Percentiles rank a stretch among this genome's conserved stretches.
Conservation (phyloP, 2,329 filamentous ascomycete genomes). For the Xylariaceae sp. region DNA sequence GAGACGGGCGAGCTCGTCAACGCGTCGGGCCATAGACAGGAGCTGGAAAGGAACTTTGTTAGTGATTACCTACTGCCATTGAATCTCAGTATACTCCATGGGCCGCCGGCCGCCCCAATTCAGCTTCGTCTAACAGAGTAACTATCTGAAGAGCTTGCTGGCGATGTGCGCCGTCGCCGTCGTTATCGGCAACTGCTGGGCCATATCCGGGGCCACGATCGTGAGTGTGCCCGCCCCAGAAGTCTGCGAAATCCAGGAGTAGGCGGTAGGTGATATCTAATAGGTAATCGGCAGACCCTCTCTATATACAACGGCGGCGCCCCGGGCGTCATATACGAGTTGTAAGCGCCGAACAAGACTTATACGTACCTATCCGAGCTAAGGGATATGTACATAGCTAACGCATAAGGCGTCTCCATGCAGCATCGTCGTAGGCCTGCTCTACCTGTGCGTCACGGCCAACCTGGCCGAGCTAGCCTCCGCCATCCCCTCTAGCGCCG, state of each 20-base stretch:
- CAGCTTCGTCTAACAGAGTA: neutral
- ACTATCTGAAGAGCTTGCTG: slow-evolving; percentile 8
- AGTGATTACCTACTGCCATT: neutral
- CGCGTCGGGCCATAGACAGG: slow-evolving; percentile 21
- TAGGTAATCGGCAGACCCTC: neutral
- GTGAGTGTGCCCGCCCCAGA: slow-evolving; percentile 2
- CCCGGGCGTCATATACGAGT: slow-evolving; percentile 6
- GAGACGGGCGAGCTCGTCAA: slow-evolving; percentile 2
- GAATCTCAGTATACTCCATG: no score
- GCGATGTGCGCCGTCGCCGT: slow-evolving; percentile 19
- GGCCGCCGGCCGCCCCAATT: neutral
- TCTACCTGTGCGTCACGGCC: slow-evolving; percentile 61
- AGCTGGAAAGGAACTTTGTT: slow-evolving; percentile 22
- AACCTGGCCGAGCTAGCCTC: slow-evolving; percentile 64
- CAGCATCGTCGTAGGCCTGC: slow-evolving; percentile 45
- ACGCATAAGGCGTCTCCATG: no score
- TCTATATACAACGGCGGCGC: slow-evolving; percentile 3
- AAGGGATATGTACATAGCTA: no score
- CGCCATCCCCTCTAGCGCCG: slow-evolving; percentile 62
- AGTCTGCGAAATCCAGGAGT: no score
- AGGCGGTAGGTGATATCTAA: no score
- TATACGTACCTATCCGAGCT: neutral
- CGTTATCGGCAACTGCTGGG: slow-evolving; percentile 21
- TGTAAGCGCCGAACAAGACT: neutral
- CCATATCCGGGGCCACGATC: slow-evolving; percentile 18